phyloP scores from a whole-genome alignment of 2,329 filamentous ascomycete species.

The Colletotrichum magnum region DNA sequence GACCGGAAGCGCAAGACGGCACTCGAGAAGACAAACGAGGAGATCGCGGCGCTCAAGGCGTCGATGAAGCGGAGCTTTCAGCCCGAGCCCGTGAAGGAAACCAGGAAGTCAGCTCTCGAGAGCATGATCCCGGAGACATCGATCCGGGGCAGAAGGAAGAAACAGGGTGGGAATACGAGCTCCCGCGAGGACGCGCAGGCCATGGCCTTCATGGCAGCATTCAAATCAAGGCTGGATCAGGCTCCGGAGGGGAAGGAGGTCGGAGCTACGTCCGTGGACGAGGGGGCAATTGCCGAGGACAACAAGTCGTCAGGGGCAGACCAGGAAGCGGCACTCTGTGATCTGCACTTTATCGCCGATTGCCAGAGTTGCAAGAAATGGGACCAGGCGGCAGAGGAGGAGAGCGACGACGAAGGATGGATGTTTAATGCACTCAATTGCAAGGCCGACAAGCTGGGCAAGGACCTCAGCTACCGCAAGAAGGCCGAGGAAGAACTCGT shows the following conservation, averaged over 20 bases:
- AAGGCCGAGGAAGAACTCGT: slow-evolving; percentile 93
- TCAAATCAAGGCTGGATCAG: slow-evolving; percentile 81
- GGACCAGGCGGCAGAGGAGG: slow-evolving; percentile 75
- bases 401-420: slow-evolving; percentile 80
- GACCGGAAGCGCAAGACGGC: slow-evolving; percentile 59
- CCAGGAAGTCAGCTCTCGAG: slow-evolving; percentile 78
- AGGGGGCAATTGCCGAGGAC: slow-evolving; percentile 45
- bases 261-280: slow-evolving; percentile 40
- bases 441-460: slow-evolving; percentile 89
- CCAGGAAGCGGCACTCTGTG: slow-evolving; percentile 84
- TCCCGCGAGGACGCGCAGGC: slow-evolving; percentile 73
- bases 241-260: slow-evolving; percentile 57
- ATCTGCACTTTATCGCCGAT: slow-evolving; percentile 95
- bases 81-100: slow-evolving; percentile 65
- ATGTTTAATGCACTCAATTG: slow-evolving; percentile 90
- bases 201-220: slow-evolving; percentile 81
- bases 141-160: slow-evolving; percentile 78
- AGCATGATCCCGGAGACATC: slow-evolving; percentile 81
- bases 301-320: slow-evolving; percentile 58
- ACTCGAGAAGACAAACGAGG: slow-evolving; percentile 81
- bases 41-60: slow-evolving; percentile 84
- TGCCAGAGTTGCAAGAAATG: slow-evolving; percentile 93
- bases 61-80: slow-evolving; percentile 80
- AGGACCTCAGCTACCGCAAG: slow-evolving; percentile 90
- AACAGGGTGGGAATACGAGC: slow-evolving; percentile 68